Evolutionary conservation across 2,329 filamentous ascomycete genomes (phyloP).

Genomic region (Pseudogymnoascus sp.): DNA sequence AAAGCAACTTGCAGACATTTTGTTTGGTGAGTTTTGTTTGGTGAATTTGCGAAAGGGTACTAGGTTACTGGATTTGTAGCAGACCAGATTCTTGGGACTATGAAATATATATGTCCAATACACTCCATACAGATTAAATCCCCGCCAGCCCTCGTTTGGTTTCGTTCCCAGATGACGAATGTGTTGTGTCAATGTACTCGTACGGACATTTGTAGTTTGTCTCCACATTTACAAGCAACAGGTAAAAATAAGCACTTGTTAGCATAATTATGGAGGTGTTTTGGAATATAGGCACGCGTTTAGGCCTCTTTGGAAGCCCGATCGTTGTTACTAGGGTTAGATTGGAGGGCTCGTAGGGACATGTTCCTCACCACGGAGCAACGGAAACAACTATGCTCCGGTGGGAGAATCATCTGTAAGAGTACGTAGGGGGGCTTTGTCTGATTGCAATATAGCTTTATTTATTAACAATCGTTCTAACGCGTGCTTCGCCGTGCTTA

Average conservation of each 20-base stretch:
- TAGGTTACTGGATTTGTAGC: not conserved
- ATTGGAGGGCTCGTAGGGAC: not conserved
- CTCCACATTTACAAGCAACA: not conserved
- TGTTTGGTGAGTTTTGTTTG: not conserved
- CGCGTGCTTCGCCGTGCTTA: not conserved
- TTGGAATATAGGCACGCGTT: not conserved
- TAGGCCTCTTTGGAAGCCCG: not conserved
- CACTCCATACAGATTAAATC: not conserved
- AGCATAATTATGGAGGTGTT: not conserved
- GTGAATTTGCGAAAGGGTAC: not conserved
- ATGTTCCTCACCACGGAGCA: not conserved
- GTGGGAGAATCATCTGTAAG: too few species aligned
- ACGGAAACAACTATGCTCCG: not conserved
- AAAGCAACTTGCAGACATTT: not conserved
- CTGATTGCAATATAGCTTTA: not conserved
- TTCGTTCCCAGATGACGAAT: not conserved
- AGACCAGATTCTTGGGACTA: not conserved
- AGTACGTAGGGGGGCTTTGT: not conserved
- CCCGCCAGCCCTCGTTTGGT: not conserved
- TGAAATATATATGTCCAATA: not conserved
- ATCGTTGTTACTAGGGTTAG: not conserved
- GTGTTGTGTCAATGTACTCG: not conserved
- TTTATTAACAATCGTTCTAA: not conserved
- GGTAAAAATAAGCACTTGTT: not conserved
- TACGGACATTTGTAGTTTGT: not conserved